Conservation (phyloP, 768 basidiomycete genomes). For the button mushroom (Agaricus bisporus) region DNA sequence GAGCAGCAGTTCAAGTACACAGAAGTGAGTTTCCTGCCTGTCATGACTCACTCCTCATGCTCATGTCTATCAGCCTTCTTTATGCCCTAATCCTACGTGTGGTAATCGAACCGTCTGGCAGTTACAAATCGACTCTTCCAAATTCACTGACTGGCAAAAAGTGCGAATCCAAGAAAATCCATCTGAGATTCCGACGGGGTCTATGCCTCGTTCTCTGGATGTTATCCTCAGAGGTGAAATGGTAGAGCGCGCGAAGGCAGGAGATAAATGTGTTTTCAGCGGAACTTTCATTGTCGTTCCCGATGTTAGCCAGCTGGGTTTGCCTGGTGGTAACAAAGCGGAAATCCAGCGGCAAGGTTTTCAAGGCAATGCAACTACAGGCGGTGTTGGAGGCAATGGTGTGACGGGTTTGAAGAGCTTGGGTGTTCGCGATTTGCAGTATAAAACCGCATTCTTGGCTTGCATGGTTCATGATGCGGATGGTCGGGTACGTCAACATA, state of each 20-base stretch:
- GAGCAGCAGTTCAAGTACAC: slow-evolving; percentile 99
- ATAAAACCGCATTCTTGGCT: slow-evolving; percentile 97
- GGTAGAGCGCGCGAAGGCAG: slow-evolving; percentile 98
- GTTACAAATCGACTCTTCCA: slow-evolving; percentile 91
- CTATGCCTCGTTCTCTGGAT: slow-evolving; percentile 96
- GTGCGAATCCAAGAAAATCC: slow-evolving; percentile 98
- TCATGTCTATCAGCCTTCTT: slow-evolving; percentile 54
- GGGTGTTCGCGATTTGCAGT: slow-evolving; percentile 92
- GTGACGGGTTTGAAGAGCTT: slow-evolving; percentile 92
- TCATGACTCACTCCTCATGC: not conserved
- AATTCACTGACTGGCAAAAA: slow-evolving; percentile 99
- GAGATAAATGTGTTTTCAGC: slow-evolving; percentile 97
- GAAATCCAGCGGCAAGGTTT: slow-evolving; percentile 85
- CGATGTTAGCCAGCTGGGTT: slow-evolving; percentile 91
- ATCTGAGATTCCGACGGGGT: slow-evolving; percentile 97
- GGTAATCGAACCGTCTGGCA: slow-evolving; percentile 89
- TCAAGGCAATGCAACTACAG: slow-evolving; percentile 52
- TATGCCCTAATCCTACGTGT: slow-evolving; percentile 94
- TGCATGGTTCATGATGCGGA: slow-evolving; percentile 96
- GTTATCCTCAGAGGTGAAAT: slow-evolving; percentile 93
- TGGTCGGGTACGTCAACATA: slow-evolving; percentile 57
- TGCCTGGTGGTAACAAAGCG: slow-evolving; percentile 90
- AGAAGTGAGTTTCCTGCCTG: slow-evolving; percentile 49
- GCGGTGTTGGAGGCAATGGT: slow-evolving; percentile 68
- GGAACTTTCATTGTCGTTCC: slow-evolving; percentile 98